Evolutionary conservation across 345 rosid species (phyloP).

Genomic region (Psidium guajava): DNA sequence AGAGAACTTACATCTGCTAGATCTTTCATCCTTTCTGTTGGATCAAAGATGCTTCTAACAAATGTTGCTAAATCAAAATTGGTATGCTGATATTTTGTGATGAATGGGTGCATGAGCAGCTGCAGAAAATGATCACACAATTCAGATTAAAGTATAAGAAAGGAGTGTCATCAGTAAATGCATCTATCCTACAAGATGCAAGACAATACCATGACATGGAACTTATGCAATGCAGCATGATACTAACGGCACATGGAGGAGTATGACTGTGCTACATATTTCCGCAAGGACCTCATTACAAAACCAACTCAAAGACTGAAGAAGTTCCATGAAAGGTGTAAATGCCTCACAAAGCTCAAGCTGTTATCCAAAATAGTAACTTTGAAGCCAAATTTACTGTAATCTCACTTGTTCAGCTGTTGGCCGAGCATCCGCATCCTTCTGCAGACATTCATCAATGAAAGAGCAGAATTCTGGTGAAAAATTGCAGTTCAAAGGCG

Average conservation of each 20-base stretch:
- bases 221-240: neutral
- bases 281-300: neutral
- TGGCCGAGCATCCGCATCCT: conserved; percentile 76
- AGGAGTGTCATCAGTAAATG: neutral
- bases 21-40: conserved; percentile 77
- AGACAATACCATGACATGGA: neutral
- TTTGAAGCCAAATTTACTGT: neutral
- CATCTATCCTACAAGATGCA: neutral
- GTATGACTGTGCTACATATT: neutral
- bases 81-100: conserved; percentile 48
- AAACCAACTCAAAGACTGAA: neutral
- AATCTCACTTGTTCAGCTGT: conserved; percentile 78
- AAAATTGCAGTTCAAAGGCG: conserved; percentile 51
- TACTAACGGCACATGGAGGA: neutral
- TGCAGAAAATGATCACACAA: conserved; percentile 16
- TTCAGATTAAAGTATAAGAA: neutral
- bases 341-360: neutral
- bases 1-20: conserved; percentile 75
- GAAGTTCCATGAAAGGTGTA: neutral
- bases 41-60: conserved; percentile 78
- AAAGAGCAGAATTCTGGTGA: conserved; percentile 90
- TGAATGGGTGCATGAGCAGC: conserved; percentile 86
- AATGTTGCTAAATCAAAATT: conserved; percentile 62
- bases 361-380: neutral
- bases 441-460: conserved; percentile 75